Percentiles rank a stretch among this genome's conserved stretches.
Conservation (phyloP, 768 basidiomycete species). For the Agaricus subrufescens region DNA sequence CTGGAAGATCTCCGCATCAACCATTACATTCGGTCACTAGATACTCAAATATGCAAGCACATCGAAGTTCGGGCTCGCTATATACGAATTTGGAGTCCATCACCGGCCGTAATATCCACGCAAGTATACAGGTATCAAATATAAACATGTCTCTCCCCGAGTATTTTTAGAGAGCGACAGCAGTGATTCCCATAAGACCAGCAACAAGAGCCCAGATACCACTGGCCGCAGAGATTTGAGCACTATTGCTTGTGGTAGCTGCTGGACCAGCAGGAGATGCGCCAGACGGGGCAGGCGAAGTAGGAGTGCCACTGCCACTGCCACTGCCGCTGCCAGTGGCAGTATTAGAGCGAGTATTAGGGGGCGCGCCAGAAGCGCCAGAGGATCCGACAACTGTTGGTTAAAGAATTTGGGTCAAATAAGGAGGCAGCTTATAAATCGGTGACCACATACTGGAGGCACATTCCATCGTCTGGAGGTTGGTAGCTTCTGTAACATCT, state of each 20-base stretch:
- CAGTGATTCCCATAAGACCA: not conserved
- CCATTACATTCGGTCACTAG: too few relatives aligned
- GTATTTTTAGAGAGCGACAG: not conserved
- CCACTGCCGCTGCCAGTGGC: not conserved
- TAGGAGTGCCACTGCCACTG: not conserved
- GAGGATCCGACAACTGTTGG: conserved; percentile 1
- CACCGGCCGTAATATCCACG: too few relatives aligned
- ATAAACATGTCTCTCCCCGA: too few relatives aligned
- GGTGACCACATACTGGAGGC: conserved; percentile 12
- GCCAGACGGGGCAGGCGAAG: conserved; percentile 1
- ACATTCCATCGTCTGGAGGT: conserved; percentile 17
- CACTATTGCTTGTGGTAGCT: not conserved
- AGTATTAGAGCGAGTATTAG: conserved; percentile 1
- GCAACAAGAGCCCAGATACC: conserved; percentile 4
- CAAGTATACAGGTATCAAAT: too few relatives aligned
- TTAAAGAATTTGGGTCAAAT: not conserved
- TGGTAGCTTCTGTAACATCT: conserved; percentile 15
- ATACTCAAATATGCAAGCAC: too few relatives aligned
- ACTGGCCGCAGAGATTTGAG: not conserved
- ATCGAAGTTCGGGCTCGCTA: too few relatives aligned
- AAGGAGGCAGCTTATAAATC: not conserved
- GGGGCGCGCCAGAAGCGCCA: not conserved
- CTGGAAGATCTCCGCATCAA: too few relatives aligned
- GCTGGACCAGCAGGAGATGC: not conserved
- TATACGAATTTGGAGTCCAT: too few relatives aligned